Evolutionary conservation across 805 yeast species (phyloP).

Genomic region (Blastobotrys attinorum): DNA sequence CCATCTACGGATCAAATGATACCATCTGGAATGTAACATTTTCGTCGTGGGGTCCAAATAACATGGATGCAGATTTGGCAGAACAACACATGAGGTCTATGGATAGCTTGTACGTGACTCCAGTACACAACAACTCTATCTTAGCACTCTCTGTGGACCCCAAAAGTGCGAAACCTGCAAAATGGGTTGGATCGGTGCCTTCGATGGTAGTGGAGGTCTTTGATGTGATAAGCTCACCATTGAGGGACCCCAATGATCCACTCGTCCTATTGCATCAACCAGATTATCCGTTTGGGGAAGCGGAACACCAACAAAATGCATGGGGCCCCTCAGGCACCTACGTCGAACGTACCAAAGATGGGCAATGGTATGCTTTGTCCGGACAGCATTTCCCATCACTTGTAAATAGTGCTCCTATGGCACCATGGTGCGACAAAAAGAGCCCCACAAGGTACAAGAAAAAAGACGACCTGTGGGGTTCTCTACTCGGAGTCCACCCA

Average conservation of each 20-base stretch:
- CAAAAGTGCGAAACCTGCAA: slow-evolving; percentile 59
- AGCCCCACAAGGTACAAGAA: slow-evolving; percentile 3
- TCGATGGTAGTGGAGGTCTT: slow-evolving; percentile 69
- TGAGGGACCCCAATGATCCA: slow-evolving; percentile 12
- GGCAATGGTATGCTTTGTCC: slow-evolving; percentile 80
- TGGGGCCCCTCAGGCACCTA: slow-evolving; percentile 44
- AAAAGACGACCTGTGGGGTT: slow-evolving; percentile 8
- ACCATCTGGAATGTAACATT: slow-evolving; percentile 80
- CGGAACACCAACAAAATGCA: background rate
- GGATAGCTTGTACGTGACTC: slow-evolving; percentile 74
- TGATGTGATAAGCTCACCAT: slow-evolving; percentile 46
- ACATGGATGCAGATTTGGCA: slow-evolving; percentile 55
- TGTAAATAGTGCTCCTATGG: slow-evolving; percentile 69
- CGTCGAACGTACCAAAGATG: slow-evolving; percentile 53
- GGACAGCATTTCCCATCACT: slow-evolving; percentile 70
- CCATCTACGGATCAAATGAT: slow-evolving; percentile 65
- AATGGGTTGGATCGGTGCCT: slow-evolving; percentile 73
- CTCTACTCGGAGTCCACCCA: slow-evolving; percentile 22
- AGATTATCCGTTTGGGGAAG: slow-evolving; percentile 11
- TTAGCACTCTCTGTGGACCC: slow-evolving; percentile 57
- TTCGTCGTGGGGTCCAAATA: slow-evolving; percentile 88
- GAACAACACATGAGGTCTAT: slow-evolving; percentile 38
- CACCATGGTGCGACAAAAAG: slow-evolving; percentile 44
- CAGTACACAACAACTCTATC: slow-evolving; percentile 72
- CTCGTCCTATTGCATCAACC: slow-evolving; percentile 34